Percentiles rank a stretch among this genome's conserved stretches.
These are phyloP conservation scores for Dionaea muscipula DNA, from an alignment of 179 eudicot genomes.

Conservation along the genomic window DNA sequence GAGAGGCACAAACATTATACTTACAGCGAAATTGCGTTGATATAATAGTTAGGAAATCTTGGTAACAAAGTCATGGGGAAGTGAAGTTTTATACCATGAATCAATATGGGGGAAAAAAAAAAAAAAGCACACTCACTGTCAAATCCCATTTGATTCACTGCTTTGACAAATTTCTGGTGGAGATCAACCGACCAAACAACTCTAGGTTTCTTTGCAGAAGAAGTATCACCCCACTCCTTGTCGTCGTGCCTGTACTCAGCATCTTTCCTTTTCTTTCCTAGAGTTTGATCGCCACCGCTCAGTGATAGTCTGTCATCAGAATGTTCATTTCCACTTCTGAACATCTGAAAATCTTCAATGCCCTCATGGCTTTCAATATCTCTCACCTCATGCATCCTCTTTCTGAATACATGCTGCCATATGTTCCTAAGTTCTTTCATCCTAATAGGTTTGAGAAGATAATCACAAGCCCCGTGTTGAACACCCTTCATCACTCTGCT, in stretches of 20 bases:
- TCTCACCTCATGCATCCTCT: slow-evolving; percentile 78
- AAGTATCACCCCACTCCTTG: slow-evolving; percentile 40
- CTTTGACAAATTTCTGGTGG: slow-evolving; percentile 89
- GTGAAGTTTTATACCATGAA: no score
- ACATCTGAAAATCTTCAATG: slow-evolving; percentile 44
- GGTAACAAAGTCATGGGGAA: no score
- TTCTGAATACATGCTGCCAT: slow-evolving; percentile 94
- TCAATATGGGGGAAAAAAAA: not conserved
- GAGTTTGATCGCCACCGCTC: slow-evolving; percentile 36
- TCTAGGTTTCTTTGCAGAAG: slow-evolving; percentile 64
- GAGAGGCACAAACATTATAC: no score
- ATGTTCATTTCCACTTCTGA: slow-evolving; percentile 43
- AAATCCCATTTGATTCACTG: slow-evolving; percentile 83
- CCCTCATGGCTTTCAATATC: slow-evolving; percentile 53
- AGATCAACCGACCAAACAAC: slow-evolving; percentile 92
- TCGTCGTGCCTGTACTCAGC: slow-evolving; percentile 44
- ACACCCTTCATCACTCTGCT: slow-evolving; percentile 97
- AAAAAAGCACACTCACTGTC: slow-evolving; percentile 48
- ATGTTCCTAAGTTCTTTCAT: slow-evolving; percentile 94
- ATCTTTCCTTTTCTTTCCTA: slow-evolving; percentile 62
- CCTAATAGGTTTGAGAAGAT: slow-evolving; percentile 69
- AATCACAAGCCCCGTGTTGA: slow-evolving; percentile 90
- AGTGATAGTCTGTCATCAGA: slow-evolving; percentile 34
- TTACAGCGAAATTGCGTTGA: no score
- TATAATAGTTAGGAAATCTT: no score